phyloP scores from a whole-genome alignment of 2,329 filamentous ascomycete species.

The Aureobasidium sp. region DNA sequence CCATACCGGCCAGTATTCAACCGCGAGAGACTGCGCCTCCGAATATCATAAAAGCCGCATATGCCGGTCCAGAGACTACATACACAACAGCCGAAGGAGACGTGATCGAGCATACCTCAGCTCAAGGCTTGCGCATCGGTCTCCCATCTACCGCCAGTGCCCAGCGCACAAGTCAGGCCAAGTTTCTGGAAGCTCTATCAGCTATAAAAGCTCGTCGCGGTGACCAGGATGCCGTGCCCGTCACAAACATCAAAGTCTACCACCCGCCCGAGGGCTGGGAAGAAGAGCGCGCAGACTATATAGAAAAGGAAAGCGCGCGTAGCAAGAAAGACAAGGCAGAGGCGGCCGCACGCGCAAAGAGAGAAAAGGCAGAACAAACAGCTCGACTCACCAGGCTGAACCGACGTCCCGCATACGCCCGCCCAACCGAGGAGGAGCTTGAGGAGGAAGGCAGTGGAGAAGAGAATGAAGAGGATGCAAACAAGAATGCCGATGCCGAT shows the following conservation, averaged over 20 bases:
- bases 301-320: slow-evolving; percentile 11
- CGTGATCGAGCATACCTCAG: slow-evolving; percentile 6
- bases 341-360: background rate
- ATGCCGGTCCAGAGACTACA: slow-evolving; percentile 1
- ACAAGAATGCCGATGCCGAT: background rate
- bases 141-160: slow-evolving; percentile 15
- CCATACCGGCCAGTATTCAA: slow-evolving; percentile 52
- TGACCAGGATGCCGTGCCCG: slow-evolving; percentile 28
- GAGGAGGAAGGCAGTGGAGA: slow-evolving; percentile 4
- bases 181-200: slow-evolving; percentile 34
- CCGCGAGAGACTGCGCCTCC: slow-evolving; percentile 17
- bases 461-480: background rate
- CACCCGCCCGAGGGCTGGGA: slow-evolving; percentile 16
- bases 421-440: background rate
- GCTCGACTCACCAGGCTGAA: background rate
- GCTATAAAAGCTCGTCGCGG: slow-evolving; percentile 34
- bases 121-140: slow-evolving; percentile 11
- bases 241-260: slow-evolving; percentile 22
- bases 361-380: background rate
- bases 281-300: slow-evolving; percentile 12
- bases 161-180: slow-evolving; percentile 21
- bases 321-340: slow-evolving; percentile 3
- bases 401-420: background rate
- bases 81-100: slow-evolving; percentile 15
- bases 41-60: background rate